Percentiles rank a stretch among this genome's conserved stretches.
Conservation (phyloP, 441 rosid species). For the Brassica hybrid region DNA sequence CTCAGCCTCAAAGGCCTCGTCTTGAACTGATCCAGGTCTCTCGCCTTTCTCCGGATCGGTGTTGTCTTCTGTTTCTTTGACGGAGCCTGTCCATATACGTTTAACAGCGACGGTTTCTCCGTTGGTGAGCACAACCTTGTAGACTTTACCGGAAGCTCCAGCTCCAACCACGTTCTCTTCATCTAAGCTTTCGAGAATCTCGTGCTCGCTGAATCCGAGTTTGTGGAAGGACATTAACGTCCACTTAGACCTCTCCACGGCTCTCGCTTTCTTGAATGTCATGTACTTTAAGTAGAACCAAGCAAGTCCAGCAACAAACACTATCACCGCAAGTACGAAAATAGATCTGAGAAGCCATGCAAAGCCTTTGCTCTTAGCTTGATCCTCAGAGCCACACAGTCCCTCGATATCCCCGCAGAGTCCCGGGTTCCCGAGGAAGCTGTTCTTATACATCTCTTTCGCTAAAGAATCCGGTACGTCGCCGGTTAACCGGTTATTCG, state of each 20-base stretch:
- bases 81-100: constrained; percentile 76
- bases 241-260: constrained; percentile 83
- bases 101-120: constrained; percentile 93
- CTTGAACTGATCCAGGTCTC: constrained; percentile 45
- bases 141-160: constrained; percentile 91
- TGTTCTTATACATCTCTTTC: constrained; percentile 60
- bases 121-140: constrained; percentile 78
- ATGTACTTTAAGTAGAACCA: constrained; percentile 87
- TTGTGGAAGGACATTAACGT: constrained; percentile 95
- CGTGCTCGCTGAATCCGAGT: constrained; percentile 82
- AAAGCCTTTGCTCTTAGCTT: constrained; percentile 58
- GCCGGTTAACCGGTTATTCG: constrained; percentile 72
- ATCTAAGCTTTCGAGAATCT: constrained; percentile 70
- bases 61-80: constrained; percentile 47
- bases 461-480: constrained; percentile 68
- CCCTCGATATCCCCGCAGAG: constrained; percentile 75
- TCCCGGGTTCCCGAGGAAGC: constrained; percentile 84
- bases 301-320: constrained; percentile 66
- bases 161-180: constrained; percentile 91
- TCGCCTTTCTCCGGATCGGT: constrained; percentile 72
- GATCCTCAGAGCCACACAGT: constrained; percentile 56
- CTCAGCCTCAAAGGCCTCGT: too few relatives aligned
- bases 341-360: constrained; percentile 76
- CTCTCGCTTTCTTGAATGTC: constrained; percentile 63
- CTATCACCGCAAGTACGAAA: constrained; percentile 70